Conservation (phyloP, 805 yeast genomes). For the Candida orba region DNA sequence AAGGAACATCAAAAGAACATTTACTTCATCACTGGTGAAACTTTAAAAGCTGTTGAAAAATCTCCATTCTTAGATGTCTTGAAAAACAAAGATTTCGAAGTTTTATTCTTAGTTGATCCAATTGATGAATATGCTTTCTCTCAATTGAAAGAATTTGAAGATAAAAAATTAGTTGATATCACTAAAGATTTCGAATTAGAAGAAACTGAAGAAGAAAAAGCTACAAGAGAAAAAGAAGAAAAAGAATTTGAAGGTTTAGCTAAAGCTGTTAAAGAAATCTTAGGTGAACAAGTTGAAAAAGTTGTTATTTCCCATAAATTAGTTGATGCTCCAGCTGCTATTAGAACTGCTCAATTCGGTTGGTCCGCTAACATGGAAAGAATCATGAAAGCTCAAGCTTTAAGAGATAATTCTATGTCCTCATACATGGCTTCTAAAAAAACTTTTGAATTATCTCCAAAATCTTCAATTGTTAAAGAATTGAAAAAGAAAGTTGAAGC, state of each 20-base stretch:
- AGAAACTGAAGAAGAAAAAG: conserved; percentile 98
- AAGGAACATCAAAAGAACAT: conserved; percentile 99
- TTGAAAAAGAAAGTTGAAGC: conserved; percentile 93
- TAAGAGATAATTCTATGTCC: conserved; percentile 97
- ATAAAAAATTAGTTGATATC: conserved; percentile 97
- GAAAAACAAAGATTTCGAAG: conserved; percentile 98
- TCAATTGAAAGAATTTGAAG: conserved; percentile 98
- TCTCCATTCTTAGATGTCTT: conserved; percentile 99
- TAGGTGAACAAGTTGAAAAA: conserved; percentile 98
- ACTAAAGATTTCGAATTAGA: conserved; percentile 98
- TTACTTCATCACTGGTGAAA: conserved; percentile 99
- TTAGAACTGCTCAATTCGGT: conserved; percentile 99
- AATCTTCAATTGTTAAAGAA: conserved; percentile 90
- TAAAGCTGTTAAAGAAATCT: conserved; percentile 90
- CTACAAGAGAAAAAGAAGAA: conserved; percentile 84
- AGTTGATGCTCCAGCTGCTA: conserved; percentile 99
- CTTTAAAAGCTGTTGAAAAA: conserved; percentile 94
- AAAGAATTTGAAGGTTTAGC: conserved; percentile 91
- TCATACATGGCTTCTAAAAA: conserved; percentile 99
- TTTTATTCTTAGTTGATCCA: conserved; percentile 96
- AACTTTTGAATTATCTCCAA: conserved; percentile 98
- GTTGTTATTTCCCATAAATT: conserved; percentile 97
- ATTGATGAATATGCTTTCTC: conserved; percentile 99
- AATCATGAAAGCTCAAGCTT: conserved; percentile 99
- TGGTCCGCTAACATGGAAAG: conserved; percentile 99